Base-by-base conservation (phyloP, 208 protist species). In the Acanthamoeba culbertsoni region DNA sequence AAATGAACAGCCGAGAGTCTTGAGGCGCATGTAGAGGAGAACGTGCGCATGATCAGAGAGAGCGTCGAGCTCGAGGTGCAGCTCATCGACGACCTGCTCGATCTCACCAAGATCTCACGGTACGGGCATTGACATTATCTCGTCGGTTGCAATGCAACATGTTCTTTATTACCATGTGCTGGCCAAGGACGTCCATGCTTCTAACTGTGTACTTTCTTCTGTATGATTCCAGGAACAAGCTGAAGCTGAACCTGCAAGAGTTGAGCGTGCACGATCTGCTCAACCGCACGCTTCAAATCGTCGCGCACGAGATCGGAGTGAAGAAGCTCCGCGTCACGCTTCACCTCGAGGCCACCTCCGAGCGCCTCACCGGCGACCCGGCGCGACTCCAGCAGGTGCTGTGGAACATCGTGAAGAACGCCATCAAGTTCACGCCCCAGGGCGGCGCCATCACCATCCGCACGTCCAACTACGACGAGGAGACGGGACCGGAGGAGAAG, bases 61-160 rank as follows among this genome's bases (percentile, higher is more conserved):
- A 37, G 18, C 16, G 31, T 91, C n/a, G 84, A 68, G 84, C 46
- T 91, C 31, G 84, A 91, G 55, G 84, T 91, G 48, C 84, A 71
- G 33, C 55, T 91, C n/a, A 91, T 91, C 35, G 84, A 91, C 62
- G 84, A 91, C 35, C 33, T 91, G 35, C 84, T 91, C 57, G 84
- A 91, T 42, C 37, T 91, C n/a, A 91, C 84, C 84, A 91, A 37
- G 84, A 68, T 91, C 14, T 63, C 84, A 7, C 51, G 55, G 37
- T 51, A 48, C 65, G 37, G 5, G 42, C 5, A 26, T 82, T 33
- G 28, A 8, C 40, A 26, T 6, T 53, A 12, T 7, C 65, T 77
- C 65, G 8, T 16, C 18, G 35, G 8, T 65, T 8, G 14, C 57
- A 7, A 65, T 28, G 10, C 10, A 31, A 28, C n/a, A n/a, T n/a